These are phyloP conservation scores for Coemansia reversa DNA, from an alignment of 192 early-diverging fungal species.

Conservation along the genomic window DNA sequence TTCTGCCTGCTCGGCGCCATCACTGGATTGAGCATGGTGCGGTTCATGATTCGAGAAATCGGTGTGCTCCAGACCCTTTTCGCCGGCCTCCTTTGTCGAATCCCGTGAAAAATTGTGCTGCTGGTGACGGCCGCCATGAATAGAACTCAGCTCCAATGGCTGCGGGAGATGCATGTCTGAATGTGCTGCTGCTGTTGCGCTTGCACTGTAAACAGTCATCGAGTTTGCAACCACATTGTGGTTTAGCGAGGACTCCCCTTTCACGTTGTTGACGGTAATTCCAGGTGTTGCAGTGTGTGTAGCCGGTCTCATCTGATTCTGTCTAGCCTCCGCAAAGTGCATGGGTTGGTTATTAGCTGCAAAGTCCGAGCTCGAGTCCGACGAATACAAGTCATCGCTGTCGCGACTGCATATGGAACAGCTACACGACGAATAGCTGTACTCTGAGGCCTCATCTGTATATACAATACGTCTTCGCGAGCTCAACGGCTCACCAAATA, in stretches of 20 bases:
- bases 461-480: conserved; percentile 20
- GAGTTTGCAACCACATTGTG: neutral
- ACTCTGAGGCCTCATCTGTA: conserved; percentile 26
- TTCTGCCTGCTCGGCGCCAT: neutral
- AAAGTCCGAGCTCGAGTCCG: neutral
- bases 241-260: neutral
- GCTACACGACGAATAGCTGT: conserved; percentile 40
- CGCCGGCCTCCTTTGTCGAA: neutral
- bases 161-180: conserved; percentile 28
- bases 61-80: neutral
- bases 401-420: conserved; percentile 33
- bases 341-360: neutral
- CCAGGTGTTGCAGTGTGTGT: neutral
- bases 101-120: neutral
- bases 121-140: conserved; percentile 6
- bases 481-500: conserved; percentile 35
- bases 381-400: neutral
- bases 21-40: neutral
- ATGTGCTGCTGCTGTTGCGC: conserved; percentile 9
- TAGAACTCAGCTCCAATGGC: conserved; percentile 23
- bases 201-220: conserved; percentile 1
- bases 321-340: neutral
- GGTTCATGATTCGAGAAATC: neutral
- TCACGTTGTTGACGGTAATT: neutral
- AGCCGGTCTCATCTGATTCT: neutral